Base-by-base conservation (phyloP, 2,329 filamentous ascomycete genomes). In the Talaromyces sp. region DNA sequence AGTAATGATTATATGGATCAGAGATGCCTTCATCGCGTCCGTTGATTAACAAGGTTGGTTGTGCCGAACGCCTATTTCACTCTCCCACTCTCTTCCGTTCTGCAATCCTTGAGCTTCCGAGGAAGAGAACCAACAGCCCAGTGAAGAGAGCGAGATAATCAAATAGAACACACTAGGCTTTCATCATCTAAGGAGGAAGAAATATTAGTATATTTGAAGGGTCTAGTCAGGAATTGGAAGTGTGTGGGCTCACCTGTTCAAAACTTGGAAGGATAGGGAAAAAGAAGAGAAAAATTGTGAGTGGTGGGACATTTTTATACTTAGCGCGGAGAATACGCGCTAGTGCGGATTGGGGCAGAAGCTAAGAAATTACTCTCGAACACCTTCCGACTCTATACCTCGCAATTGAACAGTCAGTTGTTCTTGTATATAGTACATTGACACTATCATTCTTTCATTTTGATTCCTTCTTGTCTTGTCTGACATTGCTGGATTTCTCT, bases 1-100 rank as follows among this genome's bases (percentile, higher is more conserved):
- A 87, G 84, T 78, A 80, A 79, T 64, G 65, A 63, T n/a, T 59
- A 33, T 78, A 67, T 67, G 73, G 70, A 74, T 98, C 94, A 98
- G 94, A 97, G 92, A 91, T 96, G 90, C 92, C 90, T 89, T 90
- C 86, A 90, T 92, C 87, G 93, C 95, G 94, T 97, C 89, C 94
- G 93, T 92, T 86, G 22, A 68, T 86, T 92, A 96, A 97, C 93
- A 98, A 97, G 94, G 90, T 74, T 89, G 86, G 81, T 85, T 97
- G 94, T 97, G 95, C 92, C 94, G 93, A 91, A 97, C 95, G 93
- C 95, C 89, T 86, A 93, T 93, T 89, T 98, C 95, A 99, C 87
- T 84, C 87, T 90, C 82, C 86, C 87, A 81, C 81, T 57, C 82
- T 83, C 80, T 80, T 84, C 83, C 83, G 81, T 79, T 87, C 86